phyloP scores from a whole-genome alignment of 768 basidiomycete genomes.

The Crucibulum laeve region DNA sequence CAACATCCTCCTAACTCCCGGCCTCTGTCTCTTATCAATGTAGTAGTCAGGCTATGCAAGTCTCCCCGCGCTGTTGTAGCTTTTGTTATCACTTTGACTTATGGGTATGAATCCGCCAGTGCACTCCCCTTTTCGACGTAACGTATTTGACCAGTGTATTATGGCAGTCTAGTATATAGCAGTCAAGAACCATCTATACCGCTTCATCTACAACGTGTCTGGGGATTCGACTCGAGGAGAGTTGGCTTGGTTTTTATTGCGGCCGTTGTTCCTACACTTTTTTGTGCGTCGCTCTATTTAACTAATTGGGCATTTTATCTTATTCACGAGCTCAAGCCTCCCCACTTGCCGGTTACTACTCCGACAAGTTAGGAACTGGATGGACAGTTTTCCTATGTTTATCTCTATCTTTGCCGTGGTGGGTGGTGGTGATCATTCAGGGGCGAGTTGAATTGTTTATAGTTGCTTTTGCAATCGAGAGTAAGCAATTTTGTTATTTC shows the following conservation, averaged over 20 bases:
- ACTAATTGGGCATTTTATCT: background rate
- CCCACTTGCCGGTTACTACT: slow-evolving; percentile 51
- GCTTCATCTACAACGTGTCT: slow-evolving; percentile 45
- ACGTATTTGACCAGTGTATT: slow-evolving; percentile 2
- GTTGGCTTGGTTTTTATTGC: slow-evolving; percentile 71
- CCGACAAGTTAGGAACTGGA: slow-evolving; percentile 54
- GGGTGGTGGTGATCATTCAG: slow-evolving; percentile 46
- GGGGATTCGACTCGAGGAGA: slow-evolving; percentile 40
- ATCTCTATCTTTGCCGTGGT: slow-evolving; percentile 60
- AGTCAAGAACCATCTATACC: slow-evolving; percentile 56
- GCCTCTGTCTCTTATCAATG: slow-evolving; percentile 32
- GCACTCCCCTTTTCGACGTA: background rate
- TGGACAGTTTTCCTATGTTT: slow-evolving; percentile 47
- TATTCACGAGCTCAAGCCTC: slow-evolving; percentile 37
- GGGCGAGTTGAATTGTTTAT: slow-evolving; percentile 44
- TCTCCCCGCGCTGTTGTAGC: slow-evolving; percentile 48
- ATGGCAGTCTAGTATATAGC: slow-evolving; percentile 38
- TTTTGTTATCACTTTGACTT: slow-evolving; percentile 40
- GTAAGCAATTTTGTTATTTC: slow-evolving; percentile 28
- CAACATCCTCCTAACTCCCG: slow-evolving; percentile 3
- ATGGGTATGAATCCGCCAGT: slow-evolving; percentile 58
- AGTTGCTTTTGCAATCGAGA: slow-evolving; percentile 43
- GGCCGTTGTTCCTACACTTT: slow-evolving; percentile 55
- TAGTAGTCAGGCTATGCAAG: slow-evolving; percentile 35
- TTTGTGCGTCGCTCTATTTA: slow-evolving; percentile 40